A percentile compares a stretch with the other conserved stretches of the same genome.
These are phyloP conservation scores for Candida multigemmis DNA, from an alignment of 805 yeast species.

Conservation along the genomic window DNA sequence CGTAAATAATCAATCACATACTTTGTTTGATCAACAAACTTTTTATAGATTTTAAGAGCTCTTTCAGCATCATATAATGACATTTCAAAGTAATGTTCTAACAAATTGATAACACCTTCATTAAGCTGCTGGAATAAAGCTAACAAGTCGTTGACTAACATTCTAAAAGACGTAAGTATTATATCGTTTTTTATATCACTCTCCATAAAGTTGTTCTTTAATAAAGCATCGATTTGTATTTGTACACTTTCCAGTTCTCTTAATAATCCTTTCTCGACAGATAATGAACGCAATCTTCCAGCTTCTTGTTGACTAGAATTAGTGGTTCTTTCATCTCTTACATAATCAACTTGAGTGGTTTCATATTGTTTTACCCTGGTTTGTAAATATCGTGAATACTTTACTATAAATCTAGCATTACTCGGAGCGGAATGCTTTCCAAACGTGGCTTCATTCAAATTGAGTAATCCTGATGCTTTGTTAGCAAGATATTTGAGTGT, in stretches of 20 bases:
- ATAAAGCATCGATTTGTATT: constrained; percentile 65
- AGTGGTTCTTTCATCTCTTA: constrained; percentile 53
- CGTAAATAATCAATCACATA: constrained; percentile 82
- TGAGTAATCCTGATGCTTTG: constrained; percentile 41
- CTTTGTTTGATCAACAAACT: constrained; percentile 77
- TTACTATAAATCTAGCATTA: constrained; percentile 47
- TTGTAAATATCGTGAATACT: constrained; percentile 65
- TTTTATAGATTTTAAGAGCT: constrained; percentile 75
- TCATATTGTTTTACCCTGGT: constrained; percentile 63
- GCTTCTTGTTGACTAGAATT: constrained; percentile 39
- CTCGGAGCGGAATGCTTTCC: constrained; percentile 18
- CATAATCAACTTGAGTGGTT: constrained; percentile 63
- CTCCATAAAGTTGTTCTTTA: constrained; percentile 69
- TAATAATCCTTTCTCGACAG: constrained; percentile 72
- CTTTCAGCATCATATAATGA: constrained; percentile 78
- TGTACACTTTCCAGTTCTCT: constrained; percentile 83
- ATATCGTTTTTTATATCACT: constrained; percentile 80
- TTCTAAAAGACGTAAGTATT: constrained; percentile 71
- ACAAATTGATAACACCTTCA: constrained; percentile 89
- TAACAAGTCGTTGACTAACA: constrained; percentile 83
- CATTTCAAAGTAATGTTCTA: constrained; percentile 94
- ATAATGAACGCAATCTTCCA: constrained; percentile 53
- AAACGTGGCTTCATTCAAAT: constrained; percentile 27
- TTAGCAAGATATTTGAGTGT: constrained; percentile 51
- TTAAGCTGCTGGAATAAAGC: constrained; percentile 82